A percentile compares a stretch with the other conserved stretches of the same genome.
Evolutionary conservation across 2,329 filamentous ascomycete species (phyloP).

Genomic region (Monosporascus sp.): DNA sequence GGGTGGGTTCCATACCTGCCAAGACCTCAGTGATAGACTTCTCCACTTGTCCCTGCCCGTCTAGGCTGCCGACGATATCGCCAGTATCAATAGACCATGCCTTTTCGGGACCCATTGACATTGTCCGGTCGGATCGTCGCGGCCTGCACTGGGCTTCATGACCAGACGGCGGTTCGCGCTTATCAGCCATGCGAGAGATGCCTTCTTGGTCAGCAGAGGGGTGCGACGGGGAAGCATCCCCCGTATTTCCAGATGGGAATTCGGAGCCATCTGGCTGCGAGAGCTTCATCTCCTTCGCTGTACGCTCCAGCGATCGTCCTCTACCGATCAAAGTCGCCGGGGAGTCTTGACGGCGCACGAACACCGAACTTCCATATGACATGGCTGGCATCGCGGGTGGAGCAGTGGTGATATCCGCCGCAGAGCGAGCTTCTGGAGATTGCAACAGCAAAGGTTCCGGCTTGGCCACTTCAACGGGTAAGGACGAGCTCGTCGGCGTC

Average conservation of each 20-base stretch:
- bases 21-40: conserved; percentile 60
- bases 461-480: conserved; percentile 26
- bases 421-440: conserved; percentile 14
- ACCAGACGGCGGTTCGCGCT: conserved; percentile 17
- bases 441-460: conserved; percentile 24
- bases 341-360: conserved; percentile 30
- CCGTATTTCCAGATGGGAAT: conserved; percentile 22
- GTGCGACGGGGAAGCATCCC: conserved; percentile 28
- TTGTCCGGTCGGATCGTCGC: conserved; percentile 37
- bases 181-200: conserved; percentile 11
- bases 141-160: conserved; percentile 27
- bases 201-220: conserved; percentile 6
- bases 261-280: conserved; percentile 23
- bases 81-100: conserved; percentile 58
- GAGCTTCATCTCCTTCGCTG: conserved; percentile 34
- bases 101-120: conserved; percentile 48
- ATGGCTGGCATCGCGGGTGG: conserved; percentile 26
- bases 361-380: conserved; percentile 28
- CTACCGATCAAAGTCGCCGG: conserved; percentile 26
- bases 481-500: conserved; percentile 29
- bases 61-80: conserved; percentile 40
- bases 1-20: conserved; percentile 55
- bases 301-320: conserved; percentile 38
- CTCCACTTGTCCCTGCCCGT: conserved; percentile 57
- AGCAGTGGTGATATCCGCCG: conserved; percentile 13